Evolutionary conservation across 768 basidiomycete genomes (phyloP).

Genomic region (Boletus rubescentipes): DNA sequence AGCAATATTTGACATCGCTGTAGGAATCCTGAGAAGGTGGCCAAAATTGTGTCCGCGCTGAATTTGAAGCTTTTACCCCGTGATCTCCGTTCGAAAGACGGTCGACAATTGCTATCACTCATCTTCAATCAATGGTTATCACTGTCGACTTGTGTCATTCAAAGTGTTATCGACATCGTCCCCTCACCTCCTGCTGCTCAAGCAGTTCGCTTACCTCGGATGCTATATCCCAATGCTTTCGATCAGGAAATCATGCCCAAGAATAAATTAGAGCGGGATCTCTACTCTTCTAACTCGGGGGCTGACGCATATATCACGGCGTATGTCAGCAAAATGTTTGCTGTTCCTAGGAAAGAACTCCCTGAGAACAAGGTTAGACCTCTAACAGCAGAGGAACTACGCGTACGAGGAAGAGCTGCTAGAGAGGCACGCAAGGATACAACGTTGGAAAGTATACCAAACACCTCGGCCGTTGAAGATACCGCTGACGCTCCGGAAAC

Average conservation of each 20-base stretch:
- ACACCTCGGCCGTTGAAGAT: conserved; percentile 3
- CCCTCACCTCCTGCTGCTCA: conserved; percentile 86
- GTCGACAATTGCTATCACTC: conserved; percentile 74
- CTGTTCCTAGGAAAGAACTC: conserved; percentile 73
- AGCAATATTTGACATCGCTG: conserved; percentile 10
- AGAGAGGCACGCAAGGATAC: conserved; percentile 42
- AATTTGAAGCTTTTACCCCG: conserved; percentile 82
- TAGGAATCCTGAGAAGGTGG: conserved; percentile 87
- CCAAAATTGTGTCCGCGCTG: conserved; percentile 83
- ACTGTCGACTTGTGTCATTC: conserved; percentile 88
- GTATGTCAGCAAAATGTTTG: conserved; percentile 99
- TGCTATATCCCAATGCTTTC: conserved; percentile 81
- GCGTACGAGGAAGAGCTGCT: conserved; percentile 57
- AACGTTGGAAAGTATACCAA: conserved; percentile 12
- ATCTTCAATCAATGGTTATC: conserved; percentile 97
- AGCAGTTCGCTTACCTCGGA: conserved; percentile 79
- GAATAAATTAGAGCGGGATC: conserved; percentile 79
- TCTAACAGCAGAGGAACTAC: conserved; percentile 82
- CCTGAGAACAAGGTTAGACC: conserved; percentile 82
- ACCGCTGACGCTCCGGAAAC: background rate
- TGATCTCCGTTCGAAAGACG: conserved; percentile 90
- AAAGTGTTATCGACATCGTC: conserved; percentile 89
- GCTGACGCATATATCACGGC: conserved; percentile 66
- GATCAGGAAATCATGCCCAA: conserved; percentile 59
- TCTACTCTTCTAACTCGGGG: conserved; percentile 68